Base-by-base conservation (phyloP, 2,329 filamentous ascomycete species). In the Alternaria infectoria region DNA sequence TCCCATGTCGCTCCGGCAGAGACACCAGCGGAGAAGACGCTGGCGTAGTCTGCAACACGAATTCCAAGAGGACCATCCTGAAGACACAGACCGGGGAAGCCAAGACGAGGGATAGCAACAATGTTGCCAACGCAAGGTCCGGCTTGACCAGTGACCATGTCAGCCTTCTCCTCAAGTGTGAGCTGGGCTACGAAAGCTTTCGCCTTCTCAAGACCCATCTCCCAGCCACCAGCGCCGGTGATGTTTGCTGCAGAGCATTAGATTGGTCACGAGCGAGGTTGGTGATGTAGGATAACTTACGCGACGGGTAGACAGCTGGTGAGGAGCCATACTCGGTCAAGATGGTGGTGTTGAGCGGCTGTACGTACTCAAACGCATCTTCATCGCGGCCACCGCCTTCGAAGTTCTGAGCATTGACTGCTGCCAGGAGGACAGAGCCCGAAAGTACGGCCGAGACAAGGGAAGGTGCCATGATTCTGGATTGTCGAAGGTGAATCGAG, bases 111-210 rank as follows among this genome's bases (percentile, higher is more conserved):
- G 44, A 82, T 78, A 54, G 72, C 71, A 64, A 77, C 77, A 54
- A 79, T 79, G 68, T 80, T 76, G 8, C 90, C 73, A 30, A 90
- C 88, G 67, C 92, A 95, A 11, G 74, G 74, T 19, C 75, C 76
- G 30, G 70, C 69, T 89, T 70, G 69, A 47, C 76, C 76, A 21
- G 76, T 79, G 43, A 78, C 74, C 71, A 79, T 77, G 13, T 74
- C 72, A 11, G 75, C 69, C 67, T 79, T 78, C 62, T 79, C 76
- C 12, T 77, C 74, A 3, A 74, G 49, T 5, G 73, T 74, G 25
- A 79, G 69, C 52, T 78, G 67, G 15, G 70, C 69, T 23, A 77
- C 67, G 30, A 75, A 78, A 15, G 69, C 75, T 61, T 70, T 69
- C n/a, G 75, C 76, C 57, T 77, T 77, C 26, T 70, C 63, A n/a